phyloP scores from a whole-genome alignment of 257 asterid genomes.

The Eucommia ulmoides region DNA sequence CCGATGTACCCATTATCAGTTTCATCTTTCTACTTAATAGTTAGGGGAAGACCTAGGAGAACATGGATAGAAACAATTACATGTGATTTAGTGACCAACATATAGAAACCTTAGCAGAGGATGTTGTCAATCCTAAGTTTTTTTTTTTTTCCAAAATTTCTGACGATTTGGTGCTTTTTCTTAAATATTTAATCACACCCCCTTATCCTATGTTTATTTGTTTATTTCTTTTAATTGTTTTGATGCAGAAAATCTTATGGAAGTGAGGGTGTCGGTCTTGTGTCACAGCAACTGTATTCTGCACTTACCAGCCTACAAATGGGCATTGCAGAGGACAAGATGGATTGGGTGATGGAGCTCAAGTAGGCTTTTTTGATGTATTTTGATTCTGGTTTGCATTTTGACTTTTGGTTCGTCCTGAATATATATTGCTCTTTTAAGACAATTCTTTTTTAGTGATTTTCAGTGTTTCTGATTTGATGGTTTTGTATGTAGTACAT shows the following conservation, averaged over 20 bases:
- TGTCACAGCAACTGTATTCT: conserved; percentile 70
- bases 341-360: conserved; percentile 69
- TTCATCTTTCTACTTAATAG: too few relatives aligned
- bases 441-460: not conserved
- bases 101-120: too few relatives aligned
- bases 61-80: too few relatives aligned
- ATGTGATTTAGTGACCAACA: too few relatives aligned
- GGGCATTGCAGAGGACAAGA: conserved; percentile 71
- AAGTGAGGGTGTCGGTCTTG: conserved; percentile 57
- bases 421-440: not conserved
- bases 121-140: too few relatives aligned
- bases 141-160: too few relatives aligned
- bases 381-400: not conserved
- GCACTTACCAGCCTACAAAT: conserved; percentile 78
- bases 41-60: too few relatives aligned
- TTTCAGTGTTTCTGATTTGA: not conserved
- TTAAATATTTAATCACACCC: too few relatives aligned
- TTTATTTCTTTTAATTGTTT: not conserved
- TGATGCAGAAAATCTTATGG: conserved; percentile 65
- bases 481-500: not conserved
- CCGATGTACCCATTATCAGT: too few relatives aligned
- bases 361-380: conserved; percentile 19
- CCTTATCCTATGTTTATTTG: not conserved
- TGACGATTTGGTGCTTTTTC: too few relatives aligned
- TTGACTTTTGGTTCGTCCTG: not conserved